Conservation (phyloP, 2,329 filamentous ascomycete genomes). For the Hypoxylon sp. region DNA sequence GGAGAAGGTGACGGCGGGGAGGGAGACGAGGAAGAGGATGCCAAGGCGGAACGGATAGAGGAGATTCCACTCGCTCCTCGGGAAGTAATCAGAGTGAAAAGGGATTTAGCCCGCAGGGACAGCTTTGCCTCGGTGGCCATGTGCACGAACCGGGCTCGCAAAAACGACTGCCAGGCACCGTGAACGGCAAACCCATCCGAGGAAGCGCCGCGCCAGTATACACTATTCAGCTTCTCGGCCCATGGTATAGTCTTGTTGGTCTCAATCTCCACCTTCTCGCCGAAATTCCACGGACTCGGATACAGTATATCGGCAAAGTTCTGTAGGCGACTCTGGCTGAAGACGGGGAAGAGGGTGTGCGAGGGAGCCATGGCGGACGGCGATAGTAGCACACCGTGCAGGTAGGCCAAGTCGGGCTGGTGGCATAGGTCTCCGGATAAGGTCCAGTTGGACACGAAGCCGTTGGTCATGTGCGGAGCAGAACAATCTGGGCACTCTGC, state of each 20-base stretch:
- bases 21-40: constrained; percentile 11
- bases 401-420: constrained; percentile 56
- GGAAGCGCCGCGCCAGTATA: constrained; percentile 64
- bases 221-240: constrained; percentile 56
- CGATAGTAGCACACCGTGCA: constrained; percentile 61
- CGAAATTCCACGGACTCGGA: constrained; percentile 52
- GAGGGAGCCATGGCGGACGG: constrained; percentile 54
- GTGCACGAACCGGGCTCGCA: constrained; percentile 66
- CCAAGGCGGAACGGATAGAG: constrained; percentile 43
- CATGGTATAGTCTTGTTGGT: constrained; percentile 52
- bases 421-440: constrained; percentile 57
- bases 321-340: constrained; percentile 62
- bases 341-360: constrained; percentile 60
- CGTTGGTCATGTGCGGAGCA: constrained; percentile 49
- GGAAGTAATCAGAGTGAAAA: constrained; percentile 20
- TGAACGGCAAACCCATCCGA: constrained; percentile 58
- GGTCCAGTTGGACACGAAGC: constrained; percentile 54
- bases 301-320: constrained; percentile 62
- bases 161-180: constrained; percentile 65
- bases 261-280: constrained; percentile 51
- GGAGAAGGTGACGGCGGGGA: not conserved
- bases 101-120: constrained; percentile 14
- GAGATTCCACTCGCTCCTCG: constrained; percentile 5
- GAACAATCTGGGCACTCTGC: constrained; percentile 46
- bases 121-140: constrained; percentile 53